Base-by-base conservation (phyloP, 148 eudicot species). In the Amaranthus cruentus region DNA sequence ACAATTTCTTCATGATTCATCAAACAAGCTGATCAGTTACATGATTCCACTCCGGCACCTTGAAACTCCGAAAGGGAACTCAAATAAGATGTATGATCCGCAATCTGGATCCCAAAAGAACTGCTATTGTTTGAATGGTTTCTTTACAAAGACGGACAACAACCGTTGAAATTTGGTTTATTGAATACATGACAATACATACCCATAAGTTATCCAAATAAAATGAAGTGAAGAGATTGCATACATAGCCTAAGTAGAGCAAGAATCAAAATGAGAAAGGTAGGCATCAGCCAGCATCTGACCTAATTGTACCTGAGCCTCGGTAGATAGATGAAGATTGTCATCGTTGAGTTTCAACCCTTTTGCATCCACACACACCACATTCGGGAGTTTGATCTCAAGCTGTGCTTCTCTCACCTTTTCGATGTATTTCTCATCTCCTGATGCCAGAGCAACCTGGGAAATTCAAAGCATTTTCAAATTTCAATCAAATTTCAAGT, bases 361-460 rank as follows among this genome's bases (percentile, higher is more conserved):
- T 77, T 87, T 88, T 1, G 97, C 98, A 81, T 94, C 98, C 54
- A 95, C 90, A 47, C 90, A 91, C 49, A 85, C 85, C 51, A 95
- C 91, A 78, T 88, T 86, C 0, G 90, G 87, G 2, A 88, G 58
- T n/a, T 88, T 83, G 42, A 91, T 91, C 55, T 83, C 85, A 56
- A 86, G 75, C 64, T 91, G 97, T 7, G 84, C 89, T 74, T 85
- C 88, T 67, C 96, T 83, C 15, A 95, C 81, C 18, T 76, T 78
- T 38, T 90, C 88, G 9, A 90, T 63, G 69, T 81, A 76, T 18
- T 79, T 84, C 51, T 73, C 73, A 2, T 90, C 87, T 43, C 98
- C 97, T 7, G 98, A 95, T 70, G 92, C 90, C 65, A 95, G 83
- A 12, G 96, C 97, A 51, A 95, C 98, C 97, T 88, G 80, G 73